phyloP scores from a whole-genome alignment of 305 asterid species.

The Fraxinus paxiana region DNA sequence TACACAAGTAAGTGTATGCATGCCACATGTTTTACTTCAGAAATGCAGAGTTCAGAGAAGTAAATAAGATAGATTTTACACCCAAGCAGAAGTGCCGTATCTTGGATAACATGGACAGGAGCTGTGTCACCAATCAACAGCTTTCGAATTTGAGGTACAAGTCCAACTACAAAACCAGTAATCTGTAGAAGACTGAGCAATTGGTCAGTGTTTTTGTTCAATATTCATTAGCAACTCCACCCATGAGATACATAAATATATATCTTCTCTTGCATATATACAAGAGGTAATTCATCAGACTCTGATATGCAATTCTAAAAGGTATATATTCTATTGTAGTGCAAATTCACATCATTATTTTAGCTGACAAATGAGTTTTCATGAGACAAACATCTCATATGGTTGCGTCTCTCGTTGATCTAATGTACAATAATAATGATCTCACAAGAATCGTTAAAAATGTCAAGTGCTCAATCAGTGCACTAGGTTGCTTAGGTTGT shows the following conservation, averaged over 20 bases:
- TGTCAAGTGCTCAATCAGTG: background rate
- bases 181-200: constrained; percentile 39
- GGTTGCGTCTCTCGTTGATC: background rate
- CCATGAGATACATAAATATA: background rate
- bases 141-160: constrained; percentile 59
- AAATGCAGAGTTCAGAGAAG: background rate
- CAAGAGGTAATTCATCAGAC: background rate
- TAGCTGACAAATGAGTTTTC: background rate
- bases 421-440: background rate
- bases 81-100: constrained; percentile 72
- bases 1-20: background rate
- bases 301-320: background rate
- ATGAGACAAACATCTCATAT: background rate
- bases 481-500: background rate
- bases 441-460: background rate
- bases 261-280: background rate
- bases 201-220: background rate
- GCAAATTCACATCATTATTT: background rate
- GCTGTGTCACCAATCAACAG: constrained; percentile 65
- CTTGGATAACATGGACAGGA: constrained; percentile 74
- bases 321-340: background rate
- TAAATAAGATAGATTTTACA: constrained; percentile 19
- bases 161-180: constrained; percentile 73
- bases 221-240: background rate
- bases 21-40: background rate